Percentiles rank a stretch among this genome's conserved stretches.
Conservation (phyloP, 2,329 filamentous ascomycete species). For the Hymenoscyphus repandus region DNA sequence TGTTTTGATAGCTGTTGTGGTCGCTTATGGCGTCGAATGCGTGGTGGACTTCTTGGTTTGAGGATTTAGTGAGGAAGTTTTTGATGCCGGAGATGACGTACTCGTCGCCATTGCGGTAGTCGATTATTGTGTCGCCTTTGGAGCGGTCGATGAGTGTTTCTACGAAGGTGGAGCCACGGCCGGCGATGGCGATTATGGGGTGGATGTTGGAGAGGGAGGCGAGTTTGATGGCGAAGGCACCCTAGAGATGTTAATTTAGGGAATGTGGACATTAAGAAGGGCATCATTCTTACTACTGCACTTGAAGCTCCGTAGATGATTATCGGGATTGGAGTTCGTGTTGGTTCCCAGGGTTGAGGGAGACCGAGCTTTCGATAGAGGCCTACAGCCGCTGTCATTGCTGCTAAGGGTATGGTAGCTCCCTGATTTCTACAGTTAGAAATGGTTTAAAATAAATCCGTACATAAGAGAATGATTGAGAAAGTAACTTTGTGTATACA, state of each 20-base stretch:
- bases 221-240: constrained; percentile 52
- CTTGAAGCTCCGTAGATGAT: constrained; percentile 23
- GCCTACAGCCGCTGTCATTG: constrained; percentile 38
- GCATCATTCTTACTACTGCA: constrained; percentile 15
- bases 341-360: constrained; percentile 34
- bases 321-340: constrained; percentile 13
- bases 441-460: no score
- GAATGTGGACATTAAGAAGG: not conserved
- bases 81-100: constrained; percentile 33
- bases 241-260: constrained; percentile 24
- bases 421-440: no score
- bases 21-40: constrained; percentile 28
- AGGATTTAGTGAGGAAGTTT: constrained; percentile 23
- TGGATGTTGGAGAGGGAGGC: constrained; percentile 42
- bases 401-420: constrained; percentile 40
- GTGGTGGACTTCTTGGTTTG: constrained; percentile 21
- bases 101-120: constrained; percentile 48
- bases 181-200: constrained; percentile 53
- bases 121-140: constrained; percentile 50
- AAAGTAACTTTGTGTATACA: no score
- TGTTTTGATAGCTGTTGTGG: constrained; percentile 25
- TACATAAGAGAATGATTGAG: no score
- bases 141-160: constrained; percentile 41
- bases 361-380: constrained; percentile 35
- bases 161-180: constrained; percentile 42